Evolutionary conservation across 2,329 filamentous ascomycete genomes (phyloP), one percentile per base, ranked within the genome.

Genomic region (Orbilia javanica): DNA sequence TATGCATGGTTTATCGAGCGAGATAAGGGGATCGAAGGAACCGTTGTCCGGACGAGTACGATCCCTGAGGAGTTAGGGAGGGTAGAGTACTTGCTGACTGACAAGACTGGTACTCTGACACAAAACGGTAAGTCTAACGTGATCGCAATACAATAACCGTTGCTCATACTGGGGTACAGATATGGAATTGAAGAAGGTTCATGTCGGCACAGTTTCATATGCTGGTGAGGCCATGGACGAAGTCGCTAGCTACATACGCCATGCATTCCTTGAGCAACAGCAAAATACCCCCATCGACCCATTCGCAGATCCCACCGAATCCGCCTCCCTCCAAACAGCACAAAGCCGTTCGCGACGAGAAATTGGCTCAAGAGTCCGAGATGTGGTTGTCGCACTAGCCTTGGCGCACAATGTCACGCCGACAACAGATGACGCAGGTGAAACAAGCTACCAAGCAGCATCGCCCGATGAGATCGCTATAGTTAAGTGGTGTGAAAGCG

Each of bases 141-240:
- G 81, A 82, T 71, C 22, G 11, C 4, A 13, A 6, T 13, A 25
- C 29, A 22, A 25, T 11, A 13, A 15, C 29, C 64, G 27, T n/a
- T 29, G 68, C 83, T 74, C 79, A 81, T 55, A 83, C 60, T 10
- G n/a, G 27, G 68, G 6, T 1, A 39, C 77, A 88, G 93, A 97
- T 82, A 97, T 97, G 94, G 95, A 97, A 83, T 91, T 99, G 88
- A 97, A 96, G 83, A 99, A 99, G 85, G 95, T 99, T 4, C 96
- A 99, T 82, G 93, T 99, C 66, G 96, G 96, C 8, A 99, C 96
- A 8, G 96, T 98, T 0, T 98, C 95, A 0, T 99, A 99, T 82
- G 96, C 95, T 36, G 97, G 97, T 81, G 96, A 99, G 83, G 95
- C 96, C 8, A 99, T 99, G 96, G 96, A 98, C 81, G 96, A 99